phyloP scores from a whole-genome alignment of 2,329 filamentous ascomycete species.

The Neurospora crassa region DNA sequence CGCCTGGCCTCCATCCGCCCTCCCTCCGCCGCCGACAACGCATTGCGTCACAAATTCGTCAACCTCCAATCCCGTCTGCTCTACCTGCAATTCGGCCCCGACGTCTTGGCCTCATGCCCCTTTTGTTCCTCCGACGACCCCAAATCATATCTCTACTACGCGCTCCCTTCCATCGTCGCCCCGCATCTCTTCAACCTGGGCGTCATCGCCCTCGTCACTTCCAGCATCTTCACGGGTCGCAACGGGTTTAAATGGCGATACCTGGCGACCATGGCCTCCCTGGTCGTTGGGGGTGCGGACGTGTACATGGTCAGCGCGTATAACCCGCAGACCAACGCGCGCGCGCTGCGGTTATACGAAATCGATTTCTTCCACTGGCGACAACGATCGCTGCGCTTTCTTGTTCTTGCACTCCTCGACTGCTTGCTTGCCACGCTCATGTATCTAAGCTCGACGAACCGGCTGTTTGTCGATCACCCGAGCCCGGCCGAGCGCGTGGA shows the following conservation, averaged over 20 bases:
- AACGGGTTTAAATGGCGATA: slow-evolving; percentile 61
- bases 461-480: slow-evolving; percentile 58
- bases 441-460: slow-evolving; percentile 70
- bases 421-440: slow-evolving; percentile 52
- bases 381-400: slow-evolving; percentile 50
- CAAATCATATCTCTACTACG: slow-evolving; percentile 68
- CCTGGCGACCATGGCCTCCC: slow-evolving; percentile 54
- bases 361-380: slow-evolving; percentile 66
- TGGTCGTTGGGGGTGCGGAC: slow-evolving; percentile 53
- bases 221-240: slow-evolving; percentile 51
- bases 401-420: slow-evolving; percentile 58
- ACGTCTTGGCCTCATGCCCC: slow-evolving; percentile 62
- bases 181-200: slow-evolving; percentile 76
- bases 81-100: slow-evolving; percentile 76
- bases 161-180: slow-evolving; percentile 59
- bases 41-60: slow-evolving; percentile 58
- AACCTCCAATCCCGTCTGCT: slow-evolving; percentile 64
- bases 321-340: slow-evolving; percentile 54
- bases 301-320: slow-evolving; percentile 55
- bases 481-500: slow-evolving; percentile 59
- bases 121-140: slow-evolving; percentile 71
- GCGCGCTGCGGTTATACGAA: slow-evolving; percentile 51
- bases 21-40: slow-evolving; percentile 51
- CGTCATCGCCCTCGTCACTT: slow-evolving; percentile 64
- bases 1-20: slow-evolving; percentile 55